Conservation (phyloP, 2,329 filamentous ascomycete genomes). For the Aspergillus latus region DNA sequence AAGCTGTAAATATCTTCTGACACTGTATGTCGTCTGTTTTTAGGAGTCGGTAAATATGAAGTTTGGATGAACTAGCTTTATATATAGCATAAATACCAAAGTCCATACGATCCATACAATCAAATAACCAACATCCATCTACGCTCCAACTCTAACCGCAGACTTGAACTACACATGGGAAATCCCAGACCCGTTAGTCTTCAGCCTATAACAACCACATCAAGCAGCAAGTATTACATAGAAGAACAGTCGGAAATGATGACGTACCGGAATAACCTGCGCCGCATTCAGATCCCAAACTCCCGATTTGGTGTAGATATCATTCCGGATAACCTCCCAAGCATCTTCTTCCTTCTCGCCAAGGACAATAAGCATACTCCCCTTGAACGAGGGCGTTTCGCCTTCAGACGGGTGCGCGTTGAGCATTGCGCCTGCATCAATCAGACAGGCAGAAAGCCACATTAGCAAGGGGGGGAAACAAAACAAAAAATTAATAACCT, state of each 20-base stretch:
- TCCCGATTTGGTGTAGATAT: slow-evolving; percentile 68
- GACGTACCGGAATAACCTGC: slow-evolving; percentile 42
- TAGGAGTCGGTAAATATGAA: too few relatives aligned
- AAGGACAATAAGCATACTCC: slow-evolving; percentile 67
- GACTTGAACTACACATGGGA: slow-evolving; percentile 30
- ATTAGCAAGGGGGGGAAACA: not conserved
- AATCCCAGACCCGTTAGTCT: not conserved
- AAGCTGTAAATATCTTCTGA: slow-evolving; percentile 46
- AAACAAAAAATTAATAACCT: not conserved
- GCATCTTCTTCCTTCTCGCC: slow-evolving; percentile 71
- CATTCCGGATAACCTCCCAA: slow-evolving; percentile 63
- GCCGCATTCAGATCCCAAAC: slow-evolving; percentile 79
- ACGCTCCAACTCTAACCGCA: slow-evolving; percentile 23
- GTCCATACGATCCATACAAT: not conserved
- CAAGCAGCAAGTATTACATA: too few relatives aligned
- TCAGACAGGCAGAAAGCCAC: not conserved
- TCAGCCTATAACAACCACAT: not conserved
- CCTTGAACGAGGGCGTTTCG: slow-evolving; percentile 65
- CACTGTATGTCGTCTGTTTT: not conserved
- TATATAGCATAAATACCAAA: not conserved
- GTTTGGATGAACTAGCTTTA: not conserved
- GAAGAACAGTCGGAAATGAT: not conserved
- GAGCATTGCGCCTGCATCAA: slow-evolving; percentile 61
- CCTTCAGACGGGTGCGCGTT: slow-evolving; percentile 65
- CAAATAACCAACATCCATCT: not conserved